These are phyloP conservation scores for Paramecium biaurelia DNA, from an alignment of 73 alveolate genomes.

Conservation along the genomic window DNA sequence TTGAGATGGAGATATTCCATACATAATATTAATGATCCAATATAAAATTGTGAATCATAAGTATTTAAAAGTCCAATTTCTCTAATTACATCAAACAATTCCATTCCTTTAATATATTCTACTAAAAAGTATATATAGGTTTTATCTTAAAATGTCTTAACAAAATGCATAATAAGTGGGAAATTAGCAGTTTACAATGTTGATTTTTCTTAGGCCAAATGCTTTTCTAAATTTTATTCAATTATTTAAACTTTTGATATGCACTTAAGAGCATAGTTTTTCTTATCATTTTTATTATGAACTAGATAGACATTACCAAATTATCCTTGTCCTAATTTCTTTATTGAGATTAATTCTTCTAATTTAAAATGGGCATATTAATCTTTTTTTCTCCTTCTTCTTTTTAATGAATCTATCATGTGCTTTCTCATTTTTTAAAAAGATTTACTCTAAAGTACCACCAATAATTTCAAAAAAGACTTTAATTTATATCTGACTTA, in stretches of 20 bases:
- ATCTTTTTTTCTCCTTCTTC: constrained; percentile 52
- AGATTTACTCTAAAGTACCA: constrained; percentile 49
- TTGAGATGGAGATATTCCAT: constrained; percentile 76
- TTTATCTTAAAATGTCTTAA: constrained; percentile 63
- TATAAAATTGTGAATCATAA: constrained; percentile 59
- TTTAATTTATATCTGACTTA: neutral
- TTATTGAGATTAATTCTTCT: constrained; percentile 37
- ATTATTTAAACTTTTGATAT: constrained; percentile 55
- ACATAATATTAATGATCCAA: constrained; percentile 51
- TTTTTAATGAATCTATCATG: constrained; percentile 60
- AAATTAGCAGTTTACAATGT: constrained; percentile 62
- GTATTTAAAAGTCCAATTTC: constrained; percentile 63
- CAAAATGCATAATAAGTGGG: constrained; percentile 66
- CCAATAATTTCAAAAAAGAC: constrained; percentile 56
- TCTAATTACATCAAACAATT: constrained; percentile 69
- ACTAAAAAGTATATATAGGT: constrained; percentile 60
- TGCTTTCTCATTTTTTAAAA: constrained; percentile 55
- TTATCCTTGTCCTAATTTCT: constrained; percentile 66
- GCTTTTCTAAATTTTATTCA: constrained; percentile 48
- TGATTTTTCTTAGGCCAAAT: constrained; percentile 56
- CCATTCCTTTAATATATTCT: constrained; percentile 70
- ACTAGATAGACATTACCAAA: constrained; percentile 71
- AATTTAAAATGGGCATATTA: constrained; percentile 64
- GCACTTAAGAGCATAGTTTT: constrained; percentile 64
- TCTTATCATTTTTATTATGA: constrained; percentile 55